Conservation (phyloP, 2,329 filamentous ascomycete genomes). For the Pseudogymnoascus sp. region DNA sequence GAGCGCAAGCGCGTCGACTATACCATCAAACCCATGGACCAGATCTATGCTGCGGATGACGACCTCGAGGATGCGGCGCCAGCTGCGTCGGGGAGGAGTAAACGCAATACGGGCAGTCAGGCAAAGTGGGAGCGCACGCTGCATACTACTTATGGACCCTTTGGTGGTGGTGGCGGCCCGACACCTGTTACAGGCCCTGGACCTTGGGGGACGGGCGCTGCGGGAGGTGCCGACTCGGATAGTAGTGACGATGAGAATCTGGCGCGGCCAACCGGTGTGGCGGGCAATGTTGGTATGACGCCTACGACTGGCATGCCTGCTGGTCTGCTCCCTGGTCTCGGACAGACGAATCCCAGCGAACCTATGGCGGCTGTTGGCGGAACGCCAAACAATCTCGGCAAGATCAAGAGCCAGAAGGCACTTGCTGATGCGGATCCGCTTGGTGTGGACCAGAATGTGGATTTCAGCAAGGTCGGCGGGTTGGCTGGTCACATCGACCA, state of each 20-base stretch:
- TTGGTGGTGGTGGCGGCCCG: slow-evolving; percentile 72
- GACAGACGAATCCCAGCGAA: slow-evolving; percentile 48
- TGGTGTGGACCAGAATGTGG: slow-evolving; percentile 84
- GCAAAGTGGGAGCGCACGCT: slow-evolving; percentile 66
- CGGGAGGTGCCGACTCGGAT: slow-evolving; percentile 80
- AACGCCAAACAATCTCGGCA: slow-evolving; percentile 76
- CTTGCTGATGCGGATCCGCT: slow-evolving; percentile 90
- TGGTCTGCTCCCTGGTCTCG: slow-evolving; percentile 41
- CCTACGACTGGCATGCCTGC: slow-evolving; percentile 44
- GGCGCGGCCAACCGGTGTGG: slow-evolving; percentile 49
- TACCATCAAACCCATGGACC: slow-evolving; percentile 69
- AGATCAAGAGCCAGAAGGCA: slow-evolving; percentile 84
- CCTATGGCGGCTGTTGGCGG: slow-evolving; percentile 45
- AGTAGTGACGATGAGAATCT: slow-evolving; percentile 89
- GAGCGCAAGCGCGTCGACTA: slow-evolving; percentile 69
- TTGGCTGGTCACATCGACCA: slow-evolving; percentile 91
- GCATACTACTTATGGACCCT: slow-evolving; percentile 85
- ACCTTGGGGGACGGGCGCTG: slow-evolving; percentile 63
- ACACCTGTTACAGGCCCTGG: slow-evolving; percentile 44
- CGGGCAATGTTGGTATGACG: slow-evolving; percentile 58
- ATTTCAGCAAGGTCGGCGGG: slow-evolving; percentile 90
- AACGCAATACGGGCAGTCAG: slow-evolving; percentile 14
- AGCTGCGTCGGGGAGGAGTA: slow-evolving; percentile 54
- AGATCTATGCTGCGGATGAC: slow-evolving; percentile 62
- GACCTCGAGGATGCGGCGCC: slow-evolving; percentile 61